phyloP scores from a whole-genome alignment of 2,329 filamentous ascomycete species.

The Thelonectria olida region DNA sequence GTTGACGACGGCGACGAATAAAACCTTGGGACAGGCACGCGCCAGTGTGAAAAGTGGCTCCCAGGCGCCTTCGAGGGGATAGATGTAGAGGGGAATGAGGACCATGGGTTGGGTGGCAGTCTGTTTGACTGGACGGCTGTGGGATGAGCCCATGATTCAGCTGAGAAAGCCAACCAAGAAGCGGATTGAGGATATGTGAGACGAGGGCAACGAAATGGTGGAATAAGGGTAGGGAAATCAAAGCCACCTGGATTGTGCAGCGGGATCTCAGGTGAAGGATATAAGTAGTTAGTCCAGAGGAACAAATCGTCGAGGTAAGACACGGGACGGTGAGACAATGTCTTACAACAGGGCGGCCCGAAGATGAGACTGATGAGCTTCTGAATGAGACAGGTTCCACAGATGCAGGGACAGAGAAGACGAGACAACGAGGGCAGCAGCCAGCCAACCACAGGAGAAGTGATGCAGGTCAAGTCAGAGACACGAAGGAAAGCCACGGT shows the following conservation, averaged over 20 bases:
- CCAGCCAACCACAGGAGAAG: background rate
- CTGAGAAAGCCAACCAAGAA: background rate
- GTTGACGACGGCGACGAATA: conserved; percentile 26
- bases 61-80: conserved; percentile 23
- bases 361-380: too few species aligned
- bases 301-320: background rate
- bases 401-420: background rate
- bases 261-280: background rate
- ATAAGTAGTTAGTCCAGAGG: background rate
- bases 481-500: background rate
- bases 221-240: background rate
- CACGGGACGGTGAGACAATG: background rate
- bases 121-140: background rate
- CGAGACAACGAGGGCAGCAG: background rate
- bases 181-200: background rate
- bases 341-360: too few species aligned
- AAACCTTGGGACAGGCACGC: conserved; percentile 12
- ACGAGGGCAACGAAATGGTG: too few species aligned
- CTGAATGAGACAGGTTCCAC: background rate
- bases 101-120: conserved; percentile 13
- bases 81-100: conserved; percentile 27
- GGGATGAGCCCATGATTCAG: conserved; percentile 5
- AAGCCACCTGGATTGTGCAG: background rate
- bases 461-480: background rate
- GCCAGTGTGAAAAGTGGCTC: conserved; percentile 23